Percentiles rank a stretch among this genome's conserved stretches.
phyloP scores from a whole-genome alignment of 805 yeast species.

The Debaryomyces hansenii region DNA sequence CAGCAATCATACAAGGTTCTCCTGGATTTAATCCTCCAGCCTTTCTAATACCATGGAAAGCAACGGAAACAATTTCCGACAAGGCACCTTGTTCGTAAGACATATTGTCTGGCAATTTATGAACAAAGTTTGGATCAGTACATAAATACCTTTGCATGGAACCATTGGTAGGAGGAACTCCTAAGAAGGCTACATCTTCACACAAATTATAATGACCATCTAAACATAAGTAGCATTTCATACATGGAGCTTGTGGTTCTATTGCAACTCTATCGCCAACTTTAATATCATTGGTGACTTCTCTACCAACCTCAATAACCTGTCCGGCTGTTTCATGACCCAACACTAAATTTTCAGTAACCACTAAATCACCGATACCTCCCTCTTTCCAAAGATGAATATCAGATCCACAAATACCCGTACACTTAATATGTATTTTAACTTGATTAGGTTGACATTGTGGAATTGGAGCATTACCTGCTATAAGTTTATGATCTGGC shows the following conservation, averaged over 20 bases:
- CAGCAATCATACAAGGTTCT: conserved; percentile 20
- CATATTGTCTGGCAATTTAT: conserved; percentile 23
- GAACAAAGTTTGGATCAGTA: conserved; percentile 16
- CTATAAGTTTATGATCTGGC: conserved; percentile 1
- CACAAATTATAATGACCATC: conserved; percentile 22
- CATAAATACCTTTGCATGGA: conserved; percentile 11
- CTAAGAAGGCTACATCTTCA: conserved; percentile 17
- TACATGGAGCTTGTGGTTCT: conserved; percentile 59
- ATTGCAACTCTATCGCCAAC: conserved; percentile 50
- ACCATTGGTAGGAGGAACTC: conserved; percentile 20
- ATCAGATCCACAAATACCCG: conserved; percentile 24
- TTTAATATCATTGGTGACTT: conserved; percentile 39
- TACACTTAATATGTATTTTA: conserved; percentile 18
- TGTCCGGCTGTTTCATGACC: conserved; percentile 51
- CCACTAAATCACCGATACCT: conserved; percentile 27
- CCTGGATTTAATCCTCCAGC: conserved; percentile 16
- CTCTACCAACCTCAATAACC: conserved; percentile 49
- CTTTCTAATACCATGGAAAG: conserved; percentile 20
- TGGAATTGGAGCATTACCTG: conserved; percentile 4
- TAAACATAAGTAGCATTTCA: conserved; percentile 21
- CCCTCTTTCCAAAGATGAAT: conserved; percentile 22
- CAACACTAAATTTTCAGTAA: conserved; percentile 33
- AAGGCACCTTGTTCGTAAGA: conserved; percentile 24
- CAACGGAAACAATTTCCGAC: conserved; percentile 25
- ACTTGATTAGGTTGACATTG: conserved; percentile 15